Evolutionary conservation across 2,329 filamentous ascomycete genomes (phyloP), one percentile per base, ranked within the genome.

Genomic region (Sporothrix phasma): DNA sequence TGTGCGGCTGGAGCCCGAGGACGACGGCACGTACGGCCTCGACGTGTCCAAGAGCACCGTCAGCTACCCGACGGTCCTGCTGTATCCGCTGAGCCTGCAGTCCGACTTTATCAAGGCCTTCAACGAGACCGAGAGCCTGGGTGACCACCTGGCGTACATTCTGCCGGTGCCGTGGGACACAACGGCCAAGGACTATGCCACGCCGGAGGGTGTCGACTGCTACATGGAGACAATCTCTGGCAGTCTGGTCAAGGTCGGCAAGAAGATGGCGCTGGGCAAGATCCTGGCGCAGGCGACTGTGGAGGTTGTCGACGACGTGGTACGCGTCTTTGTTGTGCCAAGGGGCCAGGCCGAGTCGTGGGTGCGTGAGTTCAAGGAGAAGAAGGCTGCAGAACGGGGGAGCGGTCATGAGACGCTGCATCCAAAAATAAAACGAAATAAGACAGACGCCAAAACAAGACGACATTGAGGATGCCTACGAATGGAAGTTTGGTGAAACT

Each of bases 91-190:
- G 68, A 81, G 90, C 66, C 80, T 88, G 54, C 87, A 97, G 78
- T 89, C 86, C 1, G 94, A 99, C 74, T 94, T 99, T 70, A 83
- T 99, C 75, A 96, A 96, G 78, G 84, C 84, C 0, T 94, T 96
- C 70, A 81, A 81, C 61, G 94, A 97, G 79, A 84, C 81, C 66
- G 86, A 94, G 69, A 82, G 81, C 17, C 79, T 97, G 31, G 81
- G 80, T 7, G 86, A 93, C 68, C 92, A 97, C 74, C 79, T 99
- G 59, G 80, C 81, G 3, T 96, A 97, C 71, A 87, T 97, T 10
- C 84, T 99, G 65, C 93, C 92, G 2, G 75, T 92, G 70, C 91
- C 92, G 13, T 99, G 94, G 94, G 94, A 97, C 34, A 43, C 39
- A 76, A 81, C 1, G 2, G 46, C 11, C 15, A 41, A 43, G 24